Base-by-base conservation (phyloP, 179 eudicot genomes). In the Amaranthus tricolor region DNA sequence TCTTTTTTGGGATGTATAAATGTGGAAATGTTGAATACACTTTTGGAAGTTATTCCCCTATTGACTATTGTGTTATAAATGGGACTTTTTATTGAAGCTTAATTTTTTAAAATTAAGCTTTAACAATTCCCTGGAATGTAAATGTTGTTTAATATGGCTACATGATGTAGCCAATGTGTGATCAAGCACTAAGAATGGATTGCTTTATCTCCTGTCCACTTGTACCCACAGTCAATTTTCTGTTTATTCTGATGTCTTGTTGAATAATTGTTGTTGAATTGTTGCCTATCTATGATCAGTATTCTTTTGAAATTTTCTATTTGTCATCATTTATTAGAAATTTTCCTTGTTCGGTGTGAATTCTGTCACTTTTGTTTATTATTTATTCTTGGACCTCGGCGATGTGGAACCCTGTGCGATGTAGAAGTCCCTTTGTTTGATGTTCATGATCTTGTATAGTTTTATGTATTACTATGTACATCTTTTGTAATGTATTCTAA, bases 141-240 rank as follows among this genome's bases (percentile, higher is more conserved):
- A 61, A 60, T 53, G 60, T n/a, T 70, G 54, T 58, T 48, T 66
- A 66, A 48, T 66, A 51, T 44, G 70, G 70, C n/a, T 16, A 66
- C 53, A 66, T 66, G 12, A 11, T 31, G 40, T 31, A 31, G 40
- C 40, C 40, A 31, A 31, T 31, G 40, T 31, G 40, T 31, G 7
- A 11, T 3, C 49, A 13, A 31, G 4, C 1, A 5, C 19, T 44
- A 47, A 66, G 16, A 48, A 15, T 47, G 51, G 70, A 16, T 4
- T n/a, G 58, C 14, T n/a, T 54, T 54, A 54, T n/a, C 16, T 3
- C 9, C 1, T 62, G 12, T 5, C 45, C 10, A n/a, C 19, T 57
- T 58, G 65, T 11, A n/a, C 40, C 2, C 63, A 6, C 17, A 40
- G 44, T 16, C 6, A 5, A 70, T 70, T 17, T 70, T 19, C 17